A percentile compares a stretch with the other conserved stretches of the same genome.
Conservation (phyloP, 345 rosid species). For the Sonneratia alba region DNA sequence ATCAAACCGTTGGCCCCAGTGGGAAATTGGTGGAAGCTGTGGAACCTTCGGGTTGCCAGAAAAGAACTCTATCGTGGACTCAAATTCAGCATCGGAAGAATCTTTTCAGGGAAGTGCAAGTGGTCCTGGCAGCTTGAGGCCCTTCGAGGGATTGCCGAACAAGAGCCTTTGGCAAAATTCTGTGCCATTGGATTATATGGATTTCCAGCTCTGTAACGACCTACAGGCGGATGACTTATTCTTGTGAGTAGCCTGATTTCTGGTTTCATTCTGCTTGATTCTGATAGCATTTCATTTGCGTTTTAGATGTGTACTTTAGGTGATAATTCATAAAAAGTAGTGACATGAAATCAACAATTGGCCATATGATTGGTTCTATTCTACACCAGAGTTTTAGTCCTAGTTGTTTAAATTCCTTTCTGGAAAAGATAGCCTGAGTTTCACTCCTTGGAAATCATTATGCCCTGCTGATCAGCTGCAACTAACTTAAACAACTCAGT, state of each 20-base stretch:
- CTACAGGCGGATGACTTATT: slow-evolving; percentile 59
- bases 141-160: slow-evolving; percentile 14
- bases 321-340: neutral
- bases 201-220: slow-evolving; percentile 24
- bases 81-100: neutral
- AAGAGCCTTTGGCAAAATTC: slow-evolving; percentile 14
- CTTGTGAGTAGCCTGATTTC: slow-evolving; percentile 48
- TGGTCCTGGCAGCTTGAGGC: slow-evolving; percentile 16
- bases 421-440: neutral
- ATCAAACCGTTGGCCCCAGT: slow-evolving; percentile 38
- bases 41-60: slow-evolving; percentile 16
- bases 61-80: slow-evolving; percentile 9
- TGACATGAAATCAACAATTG: neutral
- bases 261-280: slow-evolving; percentile 35
- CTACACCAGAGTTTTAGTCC: neutral
- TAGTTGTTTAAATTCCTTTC: neutral
- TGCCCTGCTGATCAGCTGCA: neutral
- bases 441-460: neutral
- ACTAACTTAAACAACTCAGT: neutral
- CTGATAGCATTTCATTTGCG: neutral
- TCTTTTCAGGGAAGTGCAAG: slow-evolving; percentile 8
- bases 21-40: slow-evolving; percentile 22
- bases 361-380: neutral
- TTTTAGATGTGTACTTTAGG: neutral
- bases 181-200: slow-evolving; percentile 13